Evolutionary conservation across 257 asterid species (phyloP), one percentile per base, ranked within the genome.

Genomic region (Verbena officinalis): DNA sequence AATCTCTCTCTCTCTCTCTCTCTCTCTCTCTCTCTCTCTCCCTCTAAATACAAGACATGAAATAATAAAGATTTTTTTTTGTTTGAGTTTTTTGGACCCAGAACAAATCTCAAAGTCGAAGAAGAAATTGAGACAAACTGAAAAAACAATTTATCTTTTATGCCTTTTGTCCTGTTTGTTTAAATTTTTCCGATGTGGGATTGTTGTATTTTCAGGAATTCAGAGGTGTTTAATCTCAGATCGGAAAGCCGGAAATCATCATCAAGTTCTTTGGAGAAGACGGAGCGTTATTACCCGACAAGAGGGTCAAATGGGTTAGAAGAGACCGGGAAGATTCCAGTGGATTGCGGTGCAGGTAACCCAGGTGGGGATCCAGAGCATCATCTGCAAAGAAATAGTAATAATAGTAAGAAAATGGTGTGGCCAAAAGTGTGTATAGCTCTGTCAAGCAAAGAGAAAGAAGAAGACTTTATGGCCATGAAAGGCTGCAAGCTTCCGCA

Each of bases 401-500:
- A 17, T 63, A 63, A 20, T 22, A 7, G 4, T 4, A 36, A 36
- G 40, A 36, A 36, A 7, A 36, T 36, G 8, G 40, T 36, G 7
- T 36, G 40, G 40, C 61, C 70, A 9, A 64, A 21, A 22, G 6
- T 68, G 54, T 68, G 40, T 58, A 48, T 67, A 30, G 20, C 48
- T 45, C 42, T 67, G 33, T 67, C 73, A 12, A 67, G 77, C 64
- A 80, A 77, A 67, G 83, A 77, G 50, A 80, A 77, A 55, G 86
- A 80, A 15, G 83, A 80, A 34, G 86, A 80, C 60, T 80, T 77
- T 46, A 33, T 77, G 80, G 81, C 86, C 23, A 81, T 17, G 27
- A 48, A 80, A 62, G 86, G 86, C 20, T 81, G 83, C 55, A 81
- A 68, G 69, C 81, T 57, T 21, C 81, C 86, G 22, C 83, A 77